Conservation (phyloP, 495 filamentous ascomycete genomes). For the Podospora sp. region DNA sequence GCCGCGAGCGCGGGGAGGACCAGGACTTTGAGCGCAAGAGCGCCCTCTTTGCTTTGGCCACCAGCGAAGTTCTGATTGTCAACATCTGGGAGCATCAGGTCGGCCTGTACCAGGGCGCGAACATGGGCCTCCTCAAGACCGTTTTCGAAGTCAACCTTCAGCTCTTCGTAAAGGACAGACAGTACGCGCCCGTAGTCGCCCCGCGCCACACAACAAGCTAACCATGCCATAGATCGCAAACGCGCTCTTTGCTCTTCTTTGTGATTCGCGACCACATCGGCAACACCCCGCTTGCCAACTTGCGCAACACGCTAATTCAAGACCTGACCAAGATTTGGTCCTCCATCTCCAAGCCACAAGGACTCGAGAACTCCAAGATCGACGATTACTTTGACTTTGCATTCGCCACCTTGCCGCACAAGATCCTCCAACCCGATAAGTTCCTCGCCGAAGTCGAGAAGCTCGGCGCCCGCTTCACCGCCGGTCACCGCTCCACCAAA, state of each 20-base stretch:
- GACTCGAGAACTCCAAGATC: slow-evolving; percentile 84
- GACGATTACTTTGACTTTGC: slow-evolving; percentile 98
- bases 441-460: slow-evolving; percentile 80
- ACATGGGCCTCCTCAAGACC: slow-evolving; percentile 97
- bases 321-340: slow-evolving; percentile 92
- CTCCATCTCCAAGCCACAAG: slow-evolving; percentile 84
- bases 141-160: slow-evolving; percentile 99
- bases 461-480: slow-evolving; percentile 77
- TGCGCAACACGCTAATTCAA: slow-evolving; percentile 85
- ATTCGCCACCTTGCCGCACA: slow-evolving; percentile 93
- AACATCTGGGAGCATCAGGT: slow-evolving; percentile 99
- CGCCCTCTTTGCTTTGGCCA: slow-evolving; percentile 93
- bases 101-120: slow-evolving; percentile 95
- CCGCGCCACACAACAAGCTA: neutral
- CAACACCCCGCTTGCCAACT: slow-evolving; percentile 81
- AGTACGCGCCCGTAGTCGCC: slow-evolving; percentile 56
- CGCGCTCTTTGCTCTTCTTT: slow-evolving; percentile 93
- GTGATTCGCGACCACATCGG: slow-evolving; percentile 97
- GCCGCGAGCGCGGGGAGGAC: slow-evolving; percentile 93
- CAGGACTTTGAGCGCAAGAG: slow-evolving; percentile 99
- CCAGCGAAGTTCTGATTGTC: slow-evolving; percentile 96
- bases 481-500: slow-evolving; percentile 70
- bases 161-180: slow-evolving; percentile 90
- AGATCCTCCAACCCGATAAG: slow-evolving; percentile 92
- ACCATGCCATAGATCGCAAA: slow-evolving; percentile 65